Conservation (phyloP, 371 early-diverging fungal species). For the Chytridium lagenaria region DNA sequence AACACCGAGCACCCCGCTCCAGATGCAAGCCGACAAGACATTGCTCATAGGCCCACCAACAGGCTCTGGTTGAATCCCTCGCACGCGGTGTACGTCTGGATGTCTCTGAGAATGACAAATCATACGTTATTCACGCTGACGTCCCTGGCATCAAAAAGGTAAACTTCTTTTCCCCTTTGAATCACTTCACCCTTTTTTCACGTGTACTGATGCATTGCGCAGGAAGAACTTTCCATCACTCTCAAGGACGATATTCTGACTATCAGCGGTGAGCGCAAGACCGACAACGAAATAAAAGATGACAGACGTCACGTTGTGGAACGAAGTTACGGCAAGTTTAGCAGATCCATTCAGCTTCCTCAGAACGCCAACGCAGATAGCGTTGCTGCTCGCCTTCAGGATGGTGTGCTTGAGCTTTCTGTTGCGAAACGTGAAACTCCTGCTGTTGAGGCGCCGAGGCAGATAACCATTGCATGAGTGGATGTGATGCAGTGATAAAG, state of each 20-base stretch:
- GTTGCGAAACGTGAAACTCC: slow-evolving; percentile 33
- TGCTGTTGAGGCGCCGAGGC: slow-evolving; percentile 22
- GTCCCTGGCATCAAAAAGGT: slow-evolving; percentile 48
- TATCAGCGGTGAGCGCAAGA: slow-evolving; percentile 45
- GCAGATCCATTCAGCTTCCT: slow-evolving; percentile 41
- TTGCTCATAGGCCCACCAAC: not conserved
- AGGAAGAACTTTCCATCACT: slow-evolving; percentile 38
- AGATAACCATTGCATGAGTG: slow-evolving; percentile 28
- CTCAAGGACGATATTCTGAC: slow-evolving; percentile 43
- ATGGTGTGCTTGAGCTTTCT: slow-evolving; percentile 47
- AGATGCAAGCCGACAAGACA: not conserved
- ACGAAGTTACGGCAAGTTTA: slow-evolving; percentile 46
- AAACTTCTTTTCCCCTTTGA: no score
- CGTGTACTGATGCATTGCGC: no score
- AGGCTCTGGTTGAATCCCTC: not conserved
- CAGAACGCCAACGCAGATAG: slow-evolving; percentile 38
- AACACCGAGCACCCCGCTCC: not conserved
- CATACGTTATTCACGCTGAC: slow-evolving; percentile 45
- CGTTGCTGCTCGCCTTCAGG: slow-evolving; percentile 40
- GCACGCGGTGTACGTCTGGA: slow-evolving; percentile 27
- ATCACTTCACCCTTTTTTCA: no score
- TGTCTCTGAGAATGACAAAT: slow-evolving; percentile 39
- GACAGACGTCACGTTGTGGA: slow-evolving; percentile 45
- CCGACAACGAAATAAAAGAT: slow-evolving; percentile 26
- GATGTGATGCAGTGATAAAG: no score